Percentiles rank a stretch among this genome's conserved stretches.
Conservation (phyloP, 768 basidiomycete species). For the Psilocybe sp. region DNA sequence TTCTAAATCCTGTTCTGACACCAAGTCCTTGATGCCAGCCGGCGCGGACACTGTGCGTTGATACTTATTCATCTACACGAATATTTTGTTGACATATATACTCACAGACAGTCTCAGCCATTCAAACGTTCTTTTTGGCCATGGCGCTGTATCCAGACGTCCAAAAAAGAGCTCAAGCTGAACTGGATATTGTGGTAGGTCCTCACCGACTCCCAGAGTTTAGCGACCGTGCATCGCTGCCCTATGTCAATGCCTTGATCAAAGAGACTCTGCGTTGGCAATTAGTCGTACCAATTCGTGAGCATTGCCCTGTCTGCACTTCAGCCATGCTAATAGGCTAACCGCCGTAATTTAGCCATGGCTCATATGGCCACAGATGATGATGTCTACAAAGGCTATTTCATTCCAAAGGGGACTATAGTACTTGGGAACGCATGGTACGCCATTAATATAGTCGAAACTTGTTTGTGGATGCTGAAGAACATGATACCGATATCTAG, state of each 20-base stretch:
- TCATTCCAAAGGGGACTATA: constrained; percentile 27
- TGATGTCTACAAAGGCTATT: constrained; percentile 27
- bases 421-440: constrained; percentile 29
- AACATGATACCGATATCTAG: background rate
- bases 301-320: background rate
- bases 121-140: constrained; percentile 21
- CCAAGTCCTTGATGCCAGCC: constrained; percentile 2
- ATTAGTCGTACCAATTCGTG: constrained; percentile 14
- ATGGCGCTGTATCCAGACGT: constrained; percentile 22
- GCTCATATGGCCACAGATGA: constrained; percentile 23
- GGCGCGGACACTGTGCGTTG: constrained; percentile 21
- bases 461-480: background rate
- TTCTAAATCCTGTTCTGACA: background rate
- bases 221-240: constrained; percentile 19
- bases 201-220: constrained; percentile 21
- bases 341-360: constrained; percentile 10
- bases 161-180: constrained; percentile 22
- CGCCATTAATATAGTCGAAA: background rate
- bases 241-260: constrained; percentile 18
- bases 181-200: constrained; percentile 21
- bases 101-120: constrained; percentile 18
- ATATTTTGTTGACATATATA: background rate
- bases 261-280: constrained; percentile 18
- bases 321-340: background rate
- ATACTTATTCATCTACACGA: background rate